These are phyloP conservation scores for Naganishia randhawae DNA, from an alignment of 768 basidiomycete genomes.

Conservation along the genomic window DNA sequence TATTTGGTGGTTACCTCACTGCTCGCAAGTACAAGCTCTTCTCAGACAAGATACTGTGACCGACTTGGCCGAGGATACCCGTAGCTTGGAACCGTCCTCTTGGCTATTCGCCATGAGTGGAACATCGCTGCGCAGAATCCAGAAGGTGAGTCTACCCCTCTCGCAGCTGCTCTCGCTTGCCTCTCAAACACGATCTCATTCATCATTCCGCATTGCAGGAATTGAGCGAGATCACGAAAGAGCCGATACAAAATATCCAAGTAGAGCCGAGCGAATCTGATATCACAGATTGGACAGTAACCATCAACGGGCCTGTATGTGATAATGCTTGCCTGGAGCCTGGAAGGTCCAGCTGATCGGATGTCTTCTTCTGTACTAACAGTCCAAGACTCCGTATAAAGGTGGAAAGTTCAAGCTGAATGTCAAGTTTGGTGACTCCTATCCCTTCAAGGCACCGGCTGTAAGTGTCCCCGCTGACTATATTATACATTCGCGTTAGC, in stretches of 20 bases:
- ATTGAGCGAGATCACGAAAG: conserved; percentile 37
- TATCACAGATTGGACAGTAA: conserved; percentile 43
- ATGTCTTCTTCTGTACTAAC: conserved; percentile 4
- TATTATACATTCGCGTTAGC: background rate
- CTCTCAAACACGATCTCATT: no score
- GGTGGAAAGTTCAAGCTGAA: conserved; percentile 47
- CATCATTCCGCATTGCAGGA: conserved; percentile 33
- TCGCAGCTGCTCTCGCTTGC: no score
- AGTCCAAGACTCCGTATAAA: conserved; percentile 44
- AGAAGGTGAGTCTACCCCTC: conserved; percentile 37
- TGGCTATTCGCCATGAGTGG: conserved; percentile 13
- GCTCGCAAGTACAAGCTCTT: background rate
- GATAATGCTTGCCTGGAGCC: background rate
- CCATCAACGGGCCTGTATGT: conserved; percentile 47
- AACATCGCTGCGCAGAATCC: conserved; percentile 32
- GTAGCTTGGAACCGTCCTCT: background rate
- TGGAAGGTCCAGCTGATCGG: background rate
- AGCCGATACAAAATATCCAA: conserved; percentile 38
- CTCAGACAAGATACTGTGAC: background rate
- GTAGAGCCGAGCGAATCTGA: conserved; percentile 48
- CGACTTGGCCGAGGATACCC: background rate
- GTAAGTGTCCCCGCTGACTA: conserved; percentile 29
- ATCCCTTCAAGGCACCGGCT: conserved; percentile 49
- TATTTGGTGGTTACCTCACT: no score
- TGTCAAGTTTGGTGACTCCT: conserved; percentile 47